Conservation (phyloP, 768 basidiomycete genomes). For the Kwoniella pini region DNA sequence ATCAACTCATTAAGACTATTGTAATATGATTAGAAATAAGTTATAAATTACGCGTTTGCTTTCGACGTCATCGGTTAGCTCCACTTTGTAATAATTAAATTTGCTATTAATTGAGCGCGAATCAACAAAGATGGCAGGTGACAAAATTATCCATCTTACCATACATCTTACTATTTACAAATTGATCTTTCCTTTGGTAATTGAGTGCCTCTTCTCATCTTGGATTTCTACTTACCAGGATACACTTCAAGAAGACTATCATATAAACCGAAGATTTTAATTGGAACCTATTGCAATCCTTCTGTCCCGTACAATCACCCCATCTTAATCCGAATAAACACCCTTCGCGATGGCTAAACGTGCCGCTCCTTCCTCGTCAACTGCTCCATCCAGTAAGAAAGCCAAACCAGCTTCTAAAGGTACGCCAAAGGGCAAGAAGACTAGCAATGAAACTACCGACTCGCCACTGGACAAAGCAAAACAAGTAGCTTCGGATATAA, state of each 20-base stretch:
- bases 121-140: constrained; percentile 2
- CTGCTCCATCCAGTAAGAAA: constrained; percentile 28
- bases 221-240: neutral
- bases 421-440: constrained; percentile 37
- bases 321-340: neutral
- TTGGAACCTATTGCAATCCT: neutral
- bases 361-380: constrained; percentile 15
- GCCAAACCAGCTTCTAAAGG: constrained; percentile 24
- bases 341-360: constrained; percentile 17
- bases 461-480: constrained; percentile 26
- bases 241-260: too few species aligned
- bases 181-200: neutral
- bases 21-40: neutral
- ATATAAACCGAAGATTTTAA: too few species aligned
- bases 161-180: neutral
- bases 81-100: too few species aligned
- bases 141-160: neutral
- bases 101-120: neutral
- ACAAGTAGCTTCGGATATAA: constrained; percentile 29
- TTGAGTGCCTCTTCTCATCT: too few species aligned
- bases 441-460: constrained; percentile 11
- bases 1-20: neutral
- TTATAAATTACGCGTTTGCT: constrained; percentile 2
- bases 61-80: constrained; percentile 14
- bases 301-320: neutral